phyloP scores from a whole-genome alignment of 176 grass and related monocot genomes.

The Eragrostis curvula region DNA sequence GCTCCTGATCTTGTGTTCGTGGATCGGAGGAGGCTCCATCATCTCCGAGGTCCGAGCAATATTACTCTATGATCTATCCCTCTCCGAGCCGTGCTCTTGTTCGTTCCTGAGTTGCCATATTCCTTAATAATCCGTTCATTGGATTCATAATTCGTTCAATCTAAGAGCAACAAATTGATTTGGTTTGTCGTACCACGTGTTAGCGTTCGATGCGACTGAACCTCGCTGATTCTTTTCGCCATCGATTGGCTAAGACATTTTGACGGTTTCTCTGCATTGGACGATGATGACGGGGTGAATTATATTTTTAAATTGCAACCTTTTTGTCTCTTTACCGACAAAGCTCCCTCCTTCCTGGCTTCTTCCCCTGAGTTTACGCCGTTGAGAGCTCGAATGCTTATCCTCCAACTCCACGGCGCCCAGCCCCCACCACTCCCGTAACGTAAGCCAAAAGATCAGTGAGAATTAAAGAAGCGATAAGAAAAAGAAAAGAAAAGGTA shows the following conservation, averaged over 20 bases:
- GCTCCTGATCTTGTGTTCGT: not conserved
- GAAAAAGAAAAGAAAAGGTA: not conserved
- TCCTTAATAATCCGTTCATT: not conserved
- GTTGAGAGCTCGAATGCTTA: conserved; percentile 25
- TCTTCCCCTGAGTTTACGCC: not conserved
- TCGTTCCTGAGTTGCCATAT: not conserved
- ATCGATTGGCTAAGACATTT: conserved; percentile 11
- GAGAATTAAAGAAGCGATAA: not conserved
- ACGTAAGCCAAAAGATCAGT: conserved; percentile 44
- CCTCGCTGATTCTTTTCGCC: not conserved
- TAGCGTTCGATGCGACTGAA: not conserved
- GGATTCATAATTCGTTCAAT: not conserved
- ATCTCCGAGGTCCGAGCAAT: no score
- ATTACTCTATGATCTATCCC: no score
- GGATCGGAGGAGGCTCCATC: not conserved
- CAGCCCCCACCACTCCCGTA: conserved; percentile 9
- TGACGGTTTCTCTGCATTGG: not conserved
- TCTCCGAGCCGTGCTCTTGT: no score
- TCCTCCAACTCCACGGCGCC: not conserved
- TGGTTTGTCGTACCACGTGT: not conserved
- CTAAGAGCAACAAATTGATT: not conserved
- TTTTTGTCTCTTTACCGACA: conserved; percentile 20
- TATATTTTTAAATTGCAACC: not conserved
- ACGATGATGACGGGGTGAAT: not conserved
- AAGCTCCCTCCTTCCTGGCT: not conserved